A percentile compares a stretch with the other conserved stretches of the same genome.
These are phyloP conservation scores for Skeletonema marinoi DNA, from an alignment of 108 stramenopile species.

Conservation along the genomic window DNA sequence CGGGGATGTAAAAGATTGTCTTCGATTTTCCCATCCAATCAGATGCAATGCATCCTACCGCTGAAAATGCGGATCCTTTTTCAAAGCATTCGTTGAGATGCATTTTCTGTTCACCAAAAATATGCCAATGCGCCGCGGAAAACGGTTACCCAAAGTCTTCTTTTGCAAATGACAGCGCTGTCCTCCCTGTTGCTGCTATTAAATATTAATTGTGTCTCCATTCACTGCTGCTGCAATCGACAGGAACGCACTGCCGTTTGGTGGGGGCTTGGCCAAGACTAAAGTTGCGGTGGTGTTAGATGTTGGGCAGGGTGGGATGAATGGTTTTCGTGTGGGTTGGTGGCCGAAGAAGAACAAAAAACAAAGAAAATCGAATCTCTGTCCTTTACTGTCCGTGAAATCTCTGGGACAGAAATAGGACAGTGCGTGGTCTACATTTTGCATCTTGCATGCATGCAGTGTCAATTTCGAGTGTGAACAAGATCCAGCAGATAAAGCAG, in stretches of 20 bases:
- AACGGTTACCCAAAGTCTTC: too few species aligned
- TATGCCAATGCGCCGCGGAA: not conserved
- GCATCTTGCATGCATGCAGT: too few species aligned
- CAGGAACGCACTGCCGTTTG: not conserved
- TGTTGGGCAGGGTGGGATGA: not conserved
- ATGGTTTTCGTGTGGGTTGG: too few species aligned
- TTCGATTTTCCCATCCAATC: constrained; percentile 34
- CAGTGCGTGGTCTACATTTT: too few species aligned
- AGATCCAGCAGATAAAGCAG: too few species aligned
- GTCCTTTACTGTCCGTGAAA: not conserved
- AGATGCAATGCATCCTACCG: constrained; percentile 26
- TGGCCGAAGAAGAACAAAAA: too few species aligned
- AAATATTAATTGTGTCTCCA: not conserved
- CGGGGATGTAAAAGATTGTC: constrained; percentile 53
- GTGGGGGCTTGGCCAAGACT: too few species aligned
- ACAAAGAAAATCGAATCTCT: not conserved
- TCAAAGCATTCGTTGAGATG: constrained; percentile 48
- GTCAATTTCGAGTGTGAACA: too few species aligned
- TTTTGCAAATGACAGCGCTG: not conserved
- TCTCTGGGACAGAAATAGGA: too few species aligned
- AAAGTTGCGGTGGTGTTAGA: not conserved
- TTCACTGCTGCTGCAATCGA: not conserved
- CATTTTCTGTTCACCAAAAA: constrained; percentile 10
- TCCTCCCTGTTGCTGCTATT: not conserved
- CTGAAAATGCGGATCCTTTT: constrained; percentile 22